Base-by-base conservation (phyloP, 495 filamentous ascomycete genomes). In the Podospora pseudopauciseta region DNA sequence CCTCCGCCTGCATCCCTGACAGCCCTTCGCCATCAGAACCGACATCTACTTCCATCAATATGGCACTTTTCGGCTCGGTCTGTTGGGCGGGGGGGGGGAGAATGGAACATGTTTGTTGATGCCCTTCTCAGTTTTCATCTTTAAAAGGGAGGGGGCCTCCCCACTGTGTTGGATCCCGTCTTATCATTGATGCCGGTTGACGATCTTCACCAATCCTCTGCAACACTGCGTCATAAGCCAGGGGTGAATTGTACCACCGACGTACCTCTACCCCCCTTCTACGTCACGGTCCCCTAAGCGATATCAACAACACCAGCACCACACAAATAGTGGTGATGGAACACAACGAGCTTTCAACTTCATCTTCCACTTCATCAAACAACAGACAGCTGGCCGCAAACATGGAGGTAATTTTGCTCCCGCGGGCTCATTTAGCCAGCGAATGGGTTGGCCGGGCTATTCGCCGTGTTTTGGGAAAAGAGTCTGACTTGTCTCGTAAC, bases 171-270 rank as follows among this genome's bases (percentile, higher is more conserved):
- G 56, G 59, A 28, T 61, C 16, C 6, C n/a, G 16, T 23, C 16
- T 26, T 28, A 6, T 18, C 59, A 61, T 32, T 28, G 26, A 61
- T 26, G 59, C 26, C 27, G 26, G 4, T 34, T 15, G 30, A 28
- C 19, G 16, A 26, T 28, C 26, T 6, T 26, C 59, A 61, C n/a
- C 59, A 61, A 61, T 30, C 6, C 6, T 49, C 20, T 61, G 27
- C 20, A 28, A 44, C 13, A 49, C 61, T 63, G 61, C 61, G 61
- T 63, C 61, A 63, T 63, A 63, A 32, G 30, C 32, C 61, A 49
- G 30, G 61, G 28, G 16, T 39, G 32, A 7, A 49, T 63, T 16
- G 18, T 44, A 39, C 28, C 28, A 16, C 30, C 30, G 27, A 49
- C n/a, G 34, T n/a, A 63, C 16, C 28, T 16, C 27, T 23, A 53